phyloP scores from a whole-genome alignment of 148 eudicot species.

The Persicaria maculosa region DNA sequence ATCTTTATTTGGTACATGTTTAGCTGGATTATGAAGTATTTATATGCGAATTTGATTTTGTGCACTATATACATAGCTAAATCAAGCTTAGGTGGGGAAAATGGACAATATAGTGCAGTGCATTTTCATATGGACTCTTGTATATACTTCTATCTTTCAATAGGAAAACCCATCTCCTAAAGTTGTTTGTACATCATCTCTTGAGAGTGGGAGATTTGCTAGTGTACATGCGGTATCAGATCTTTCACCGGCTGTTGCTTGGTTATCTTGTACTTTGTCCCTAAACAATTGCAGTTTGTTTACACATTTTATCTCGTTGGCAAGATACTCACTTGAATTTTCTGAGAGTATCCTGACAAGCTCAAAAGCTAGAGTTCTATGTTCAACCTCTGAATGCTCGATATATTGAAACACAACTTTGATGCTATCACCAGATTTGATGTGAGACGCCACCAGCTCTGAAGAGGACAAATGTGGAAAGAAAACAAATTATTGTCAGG shows the following conservation, averaged over 20 bases:
- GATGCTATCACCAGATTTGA: conserved; percentile 45
- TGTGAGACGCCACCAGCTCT: conserved; percentile 45
- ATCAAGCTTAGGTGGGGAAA: too few relatives aligned
- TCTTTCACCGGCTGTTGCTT: conserved; percentile 34
- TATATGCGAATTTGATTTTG: too few relatives aligned
- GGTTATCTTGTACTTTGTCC: conserved; percentile 32
- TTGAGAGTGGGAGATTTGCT: conserved; percentile 48
- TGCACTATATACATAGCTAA: too few relatives aligned
- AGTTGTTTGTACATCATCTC: conserved; percentile 37
- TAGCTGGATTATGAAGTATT: too few relatives aligned
- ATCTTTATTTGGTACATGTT: too few relatives aligned
- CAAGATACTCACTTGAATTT: conserved; percentile 30
- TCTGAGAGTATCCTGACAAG: conserved; percentile 49
- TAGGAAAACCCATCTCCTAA: conserved; percentile 38
- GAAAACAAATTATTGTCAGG: background rate
- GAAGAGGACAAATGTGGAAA: conserved; percentile 13
- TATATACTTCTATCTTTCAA: too few relatives aligned
- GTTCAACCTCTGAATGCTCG: conserved; percentile 36
- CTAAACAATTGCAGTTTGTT: conserved; percentile 38
- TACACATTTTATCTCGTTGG: conserved; percentile 25
- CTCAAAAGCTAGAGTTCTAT: conserved; percentile 32
- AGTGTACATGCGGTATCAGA: conserved; percentile 50
- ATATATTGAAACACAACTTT: conserved; percentile 35
- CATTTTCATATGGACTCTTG: too few relatives aligned
- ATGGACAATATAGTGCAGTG: too few relatives aligned